Evolutionary conservation across 2,329 filamentous ascomycete species (phyloP).

Genomic region (Aaosphaeria arxii): DNA sequence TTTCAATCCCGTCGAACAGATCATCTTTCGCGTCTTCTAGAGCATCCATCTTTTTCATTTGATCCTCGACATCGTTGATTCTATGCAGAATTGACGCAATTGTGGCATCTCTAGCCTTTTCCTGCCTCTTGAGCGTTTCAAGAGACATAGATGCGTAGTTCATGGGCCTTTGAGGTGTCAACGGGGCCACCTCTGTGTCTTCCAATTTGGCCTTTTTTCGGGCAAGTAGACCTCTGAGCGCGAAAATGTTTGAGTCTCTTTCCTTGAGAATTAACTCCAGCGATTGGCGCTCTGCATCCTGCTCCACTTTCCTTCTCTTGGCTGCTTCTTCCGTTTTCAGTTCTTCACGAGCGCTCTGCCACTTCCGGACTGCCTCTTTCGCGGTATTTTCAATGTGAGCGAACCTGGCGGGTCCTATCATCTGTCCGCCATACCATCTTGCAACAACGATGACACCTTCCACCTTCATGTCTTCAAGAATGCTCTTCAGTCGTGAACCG

Average conservation of each 20-base stretch:
- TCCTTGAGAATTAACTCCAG: constrained; percentile 37
- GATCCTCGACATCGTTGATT: constrained; percentile 50
- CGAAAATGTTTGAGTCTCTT: constrained; percentile 48
- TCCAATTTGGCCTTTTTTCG: constrained; percentile 39
- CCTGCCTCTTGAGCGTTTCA: constrained; percentile 40
- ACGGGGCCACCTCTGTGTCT: constrained; percentile 16
- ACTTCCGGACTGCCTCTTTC: constrained; percentile 46
- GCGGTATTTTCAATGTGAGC: constrained; percentile 51
- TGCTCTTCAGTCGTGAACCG: constrained; percentile 46
- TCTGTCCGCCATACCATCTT: constrained; percentile 53
- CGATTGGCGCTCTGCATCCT: constrained; percentile 33
- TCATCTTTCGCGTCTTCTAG: constrained; percentile 6
- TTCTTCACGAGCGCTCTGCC: constrained; percentile 30
- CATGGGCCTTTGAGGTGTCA: constrained; percentile 26
- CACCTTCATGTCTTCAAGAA: constrained; percentile 45
- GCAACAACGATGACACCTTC: constrained; percentile 51
- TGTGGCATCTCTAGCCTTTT: constrained; percentile 53
- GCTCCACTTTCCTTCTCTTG: constrained; percentile 37
- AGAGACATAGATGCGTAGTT: constrained; percentile 44
- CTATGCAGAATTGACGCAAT: constrained; percentile 52
- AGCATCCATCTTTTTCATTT: constrained; percentile 24
- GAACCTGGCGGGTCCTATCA: constrained; percentile 53
- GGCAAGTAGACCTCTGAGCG: constrained; percentile 45
- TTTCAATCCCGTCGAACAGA: too few relatives aligned
- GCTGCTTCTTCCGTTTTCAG: constrained; percentile 31